Conservation (phyloP, 495 filamentous ascomycete genomes). For the Cercophora samala region DNA sequence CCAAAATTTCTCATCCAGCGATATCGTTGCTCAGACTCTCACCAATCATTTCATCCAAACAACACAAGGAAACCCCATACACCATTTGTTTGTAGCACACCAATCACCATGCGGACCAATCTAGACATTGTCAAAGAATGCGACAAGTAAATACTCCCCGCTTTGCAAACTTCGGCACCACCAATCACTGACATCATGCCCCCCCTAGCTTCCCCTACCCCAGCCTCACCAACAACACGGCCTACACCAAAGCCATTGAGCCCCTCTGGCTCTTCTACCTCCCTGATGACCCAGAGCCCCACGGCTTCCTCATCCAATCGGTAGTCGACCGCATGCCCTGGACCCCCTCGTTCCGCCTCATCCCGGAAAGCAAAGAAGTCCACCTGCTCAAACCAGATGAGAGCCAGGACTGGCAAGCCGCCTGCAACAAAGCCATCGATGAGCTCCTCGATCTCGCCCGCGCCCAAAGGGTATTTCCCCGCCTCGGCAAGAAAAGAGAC, state of each 20-base stretch:
- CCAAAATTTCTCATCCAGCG: not conserved
- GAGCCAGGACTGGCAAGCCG: not conserved
- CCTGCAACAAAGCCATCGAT: not conserved
- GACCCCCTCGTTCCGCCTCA: not conserved
- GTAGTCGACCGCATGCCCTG: not conserved
- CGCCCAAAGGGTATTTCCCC: not conserved
- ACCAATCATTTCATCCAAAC: not conserved
- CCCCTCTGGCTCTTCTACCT: not conserved
- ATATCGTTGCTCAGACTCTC: not conserved
- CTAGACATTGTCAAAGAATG: not conserved
- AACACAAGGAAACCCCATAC: not conserved
- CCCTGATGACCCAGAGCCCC: not conserved
- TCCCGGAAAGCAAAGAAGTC: not conserved
- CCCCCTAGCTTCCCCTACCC: not conserved
- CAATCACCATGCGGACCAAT: not conserved
- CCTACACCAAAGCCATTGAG: not conserved
- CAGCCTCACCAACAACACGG: not conserved
- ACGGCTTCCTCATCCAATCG: not conserved
- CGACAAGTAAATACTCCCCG: not conserved
- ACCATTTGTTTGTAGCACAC: not conserved
- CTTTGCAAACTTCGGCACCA: not conserved
- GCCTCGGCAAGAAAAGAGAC: not conserved
- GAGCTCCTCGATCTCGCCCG: not conserved
- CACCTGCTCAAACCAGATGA: not conserved
- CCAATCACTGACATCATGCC: not conserved